Base-by-base conservation (phyloP, 2,329 filamentous ascomycete species). In the Penicillium griseofulvum region DNA sequence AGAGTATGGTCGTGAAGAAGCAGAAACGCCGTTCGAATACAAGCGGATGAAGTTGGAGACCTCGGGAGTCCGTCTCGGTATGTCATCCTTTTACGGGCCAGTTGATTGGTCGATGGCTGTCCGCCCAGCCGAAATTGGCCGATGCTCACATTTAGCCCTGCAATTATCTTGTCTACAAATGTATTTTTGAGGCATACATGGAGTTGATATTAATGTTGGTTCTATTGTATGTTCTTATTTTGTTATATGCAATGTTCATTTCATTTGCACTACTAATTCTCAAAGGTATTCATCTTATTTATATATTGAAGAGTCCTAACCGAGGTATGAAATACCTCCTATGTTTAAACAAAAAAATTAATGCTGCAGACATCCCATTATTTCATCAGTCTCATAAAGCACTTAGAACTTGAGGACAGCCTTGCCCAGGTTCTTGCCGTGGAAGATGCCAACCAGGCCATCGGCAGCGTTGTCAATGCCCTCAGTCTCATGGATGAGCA, bases 351-450 rank as follows among this genome's bases (percentile, higher is more conserved):
- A 19, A 41, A 37, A 49, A 54, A 37, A n/a, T 51, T 29, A 22
- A 53, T 31, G 47, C 56, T 43, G 49, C 42, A 52, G 44, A 26
- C 52, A 56, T 55, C 33, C 61, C 52, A 39, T 59, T 39, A 61
- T 60, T 43, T 53, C 33, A 54, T 55, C 22, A 55, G 41, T 51
- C 47, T 55, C 47, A 12, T 51, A 31, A 54, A 31, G n/a, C n/a
- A 26, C 71, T 48, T 85, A 64, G 36, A 87, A 83, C 79, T 90
- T 88, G 66, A 94, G 68, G 22, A 94, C 83, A 16, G 90, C 88
- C 83, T 96, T 96, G 64, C 91, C 91, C 74, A 91, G 89, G 78
- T 95, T 95, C 74, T 88, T 82, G 45, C 91, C 91, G 67, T 83
- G 72, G 52, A 94, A 80, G 78, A 95, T 86, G 12, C 85, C 88